Base-by-base conservation (phyloP, 805 yeast genomes). In the Metschnikowia lunata region DNA sequence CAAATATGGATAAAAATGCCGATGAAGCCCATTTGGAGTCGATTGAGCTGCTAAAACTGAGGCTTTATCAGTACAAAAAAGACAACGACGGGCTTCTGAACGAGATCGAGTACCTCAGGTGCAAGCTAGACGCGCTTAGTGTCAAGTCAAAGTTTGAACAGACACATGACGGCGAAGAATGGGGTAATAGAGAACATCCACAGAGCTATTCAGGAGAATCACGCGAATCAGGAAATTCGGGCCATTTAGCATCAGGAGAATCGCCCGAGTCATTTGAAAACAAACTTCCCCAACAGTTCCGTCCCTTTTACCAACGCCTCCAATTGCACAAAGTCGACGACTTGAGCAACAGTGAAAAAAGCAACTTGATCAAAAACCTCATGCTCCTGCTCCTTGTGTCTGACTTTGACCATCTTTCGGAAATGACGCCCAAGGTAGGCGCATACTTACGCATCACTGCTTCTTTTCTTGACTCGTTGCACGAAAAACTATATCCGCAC, bases 301-400 rank as follows among this genome's bases (percentile, higher is more conserved):
- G 48, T 37, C 44, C 50, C 5, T 58, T 51, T 39, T 69, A 63
- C 46, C 49, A 41, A 11, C 51, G 57, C 33, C 52, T 66, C 13
- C 58, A 61, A 34, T 54, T 68, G 26, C 42, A 43, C 11, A 54
- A 63, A 40, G 55, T 68, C n/a, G 74, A 69, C 47, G 32, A 41
- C 2, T 48, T 67, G 39, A 45, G 60, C 23, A 57, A 51, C 40
- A 47, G 49, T 8, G 66, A 67, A 49, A 51, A 64, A 55, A 49
- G 59, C 26, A 65, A 63, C 45, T 34, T 62, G 28, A 50, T 69
- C 46, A 69, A 69, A 39, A 60, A 61, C 45, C 41, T 68, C 10
- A 59, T 69, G 65, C 58, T 66, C 12, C 58, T 64, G 32, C 51
- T 71, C 32, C 56, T 66, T 31, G 58, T 67, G 14, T 56, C 67